phyloP scores from a whole-genome alignment of 129 eudicot genomes.

The Erigeron canadensis region DNA sequence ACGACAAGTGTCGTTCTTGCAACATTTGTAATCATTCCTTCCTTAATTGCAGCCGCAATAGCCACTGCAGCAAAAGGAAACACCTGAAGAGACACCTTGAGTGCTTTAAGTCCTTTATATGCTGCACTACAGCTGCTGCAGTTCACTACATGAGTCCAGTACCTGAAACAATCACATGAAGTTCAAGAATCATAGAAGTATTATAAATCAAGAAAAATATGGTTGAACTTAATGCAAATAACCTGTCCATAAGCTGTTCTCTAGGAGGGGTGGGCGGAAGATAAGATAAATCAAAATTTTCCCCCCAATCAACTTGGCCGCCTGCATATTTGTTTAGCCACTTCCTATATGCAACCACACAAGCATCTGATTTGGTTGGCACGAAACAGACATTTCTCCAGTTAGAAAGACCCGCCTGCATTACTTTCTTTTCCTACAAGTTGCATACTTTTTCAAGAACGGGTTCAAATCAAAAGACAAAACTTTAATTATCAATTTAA shows the following conservation, averaged over 20 bases:
- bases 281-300: conserved; percentile 40
- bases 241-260: conserved; percentile 74
- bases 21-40: conserved; percentile 32
- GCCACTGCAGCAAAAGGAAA: conserved; percentile 45
- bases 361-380: conserved; percentile 73
- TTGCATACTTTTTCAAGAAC: not conserved
- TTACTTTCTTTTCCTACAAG: conserved; percentile 55
- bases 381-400: conserved; percentile 73
- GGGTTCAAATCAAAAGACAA: not conserved
- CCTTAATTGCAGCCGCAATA: conserved; percentile 57
- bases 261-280: conserved; percentile 76
- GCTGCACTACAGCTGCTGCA: conserved; percentile 71
- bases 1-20: conserved; percentile 38
- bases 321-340: conserved; percentile 68
- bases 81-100: conserved; percentile 48
- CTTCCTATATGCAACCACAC: conserved; percentile 57
- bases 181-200: not conserved
- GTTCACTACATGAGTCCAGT: conserved; percentile 61
- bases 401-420: conserved; percentile 48
- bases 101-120: conserved; percentile 42
- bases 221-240: not conserved
- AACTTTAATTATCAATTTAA: fast-evolving
- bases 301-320: conserved; percentile 56
- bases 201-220: too few relatives aligned
- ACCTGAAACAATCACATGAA: conserved; percentile 41